Evolutionary conservation across 345 rosid genomes (phyloP), one percentile per base, ranked within the genome.

Genomic region (Populus davidiana): DNA sequence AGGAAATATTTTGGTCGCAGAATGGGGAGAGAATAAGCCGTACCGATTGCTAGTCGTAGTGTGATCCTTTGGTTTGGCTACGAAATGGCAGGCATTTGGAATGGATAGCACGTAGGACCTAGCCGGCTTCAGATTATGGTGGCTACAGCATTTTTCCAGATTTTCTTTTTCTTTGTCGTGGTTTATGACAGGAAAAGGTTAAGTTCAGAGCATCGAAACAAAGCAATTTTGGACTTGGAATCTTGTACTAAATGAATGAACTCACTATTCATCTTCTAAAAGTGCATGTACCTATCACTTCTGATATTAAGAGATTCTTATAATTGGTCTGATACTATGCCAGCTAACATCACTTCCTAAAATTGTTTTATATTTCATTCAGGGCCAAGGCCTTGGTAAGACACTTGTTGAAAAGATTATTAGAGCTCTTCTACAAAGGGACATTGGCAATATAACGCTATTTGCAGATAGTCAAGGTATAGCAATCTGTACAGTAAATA

Each of bases 311-410:
- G 39, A 16, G 12, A 31, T 20, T 33, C 39, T 49, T 23, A 62
- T 71, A 11, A 8, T n/a, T 39, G 38, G 4, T 27, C 31, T 23
- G 70, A 35, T 59, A 54, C 10, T 29, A 72, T 39, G 65, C 70
- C 33, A 61, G 59, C 71, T 73, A 67, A 25, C 72, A 21, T 47
- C 65, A 59, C 33, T 36, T 80, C 68, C 67, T 82, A 35, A 78
- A 27, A 5, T 44, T 76, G 61, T 43, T 75, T 27, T 70, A 9
- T 33, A 29, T 69, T 50, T 70, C 70, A 23, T 87, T 81, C 78
- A 95, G 99, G 98, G 98, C 75, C 97, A 89, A 88, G 99, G 98
- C 64, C 92, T 92, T 50, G 99, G 98, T 56, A 95, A 93, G 89
- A 91, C 96, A 65, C 95, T 95, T 36, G 85, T 95, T 16, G 98